Evolutionary conservation across 1,284 basidiomycete species (phyloP).

Genomic region (Sutorius eximius): DNA sequence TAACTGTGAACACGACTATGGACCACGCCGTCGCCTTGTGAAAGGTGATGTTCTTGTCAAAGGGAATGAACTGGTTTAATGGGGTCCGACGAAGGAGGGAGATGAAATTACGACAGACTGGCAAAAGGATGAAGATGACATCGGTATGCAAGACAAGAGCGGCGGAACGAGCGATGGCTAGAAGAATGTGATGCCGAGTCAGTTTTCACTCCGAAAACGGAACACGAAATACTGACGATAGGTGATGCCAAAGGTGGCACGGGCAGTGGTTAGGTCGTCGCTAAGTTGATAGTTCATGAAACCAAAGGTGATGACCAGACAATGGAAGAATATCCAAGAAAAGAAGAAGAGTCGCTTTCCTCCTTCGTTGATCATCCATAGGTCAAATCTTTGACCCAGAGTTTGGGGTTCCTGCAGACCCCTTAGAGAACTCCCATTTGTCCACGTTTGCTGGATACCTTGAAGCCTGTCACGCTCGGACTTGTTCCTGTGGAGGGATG

Average conservation of each 20-base stretch:
- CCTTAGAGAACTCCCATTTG: conserved; percentile 37
- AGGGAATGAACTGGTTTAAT: conserved; percentile 82
- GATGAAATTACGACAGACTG: conserved; percentile 89
- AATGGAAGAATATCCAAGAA: conserved; percentile 74
- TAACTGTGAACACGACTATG: conserved; percentile 69
- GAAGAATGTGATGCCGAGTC: neutral
- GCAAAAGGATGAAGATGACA: conserved; percentile 86
- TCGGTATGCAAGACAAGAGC: conserved; percentile 87
- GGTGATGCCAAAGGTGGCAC: conserved; percentile 68
- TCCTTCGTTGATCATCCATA: conserved; percentile 93
- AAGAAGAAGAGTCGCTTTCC: conserved; percentile 74
- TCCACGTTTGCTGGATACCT: conserved; percentile 64
- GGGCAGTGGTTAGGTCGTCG: conserved; percentile 69
- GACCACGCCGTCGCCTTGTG: conserved; percentile 89
- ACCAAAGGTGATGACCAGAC: conserved; percentile 72
- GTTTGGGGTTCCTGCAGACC: conserved; percentile 35
- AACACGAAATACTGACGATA: conserved; percentile 56
- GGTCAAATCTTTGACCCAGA: conserved; percentile 48
- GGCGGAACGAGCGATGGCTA: conserved; percentile 79
- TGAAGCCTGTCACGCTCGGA: conserved; percentile 76
- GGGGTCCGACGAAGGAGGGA: conserved; percentile 80
- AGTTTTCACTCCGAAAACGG: neutral
- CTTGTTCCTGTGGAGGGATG: conserved; percentile 72
- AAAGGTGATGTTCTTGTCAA: conserved; percentile 86
- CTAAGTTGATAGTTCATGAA: conserved; percentile 75